These are phyloP conservation scores for Penicillium sp. DNA, from an alignment of 2,329 filamentous ascomycete species.

Conservation along the genomic window DNA sequence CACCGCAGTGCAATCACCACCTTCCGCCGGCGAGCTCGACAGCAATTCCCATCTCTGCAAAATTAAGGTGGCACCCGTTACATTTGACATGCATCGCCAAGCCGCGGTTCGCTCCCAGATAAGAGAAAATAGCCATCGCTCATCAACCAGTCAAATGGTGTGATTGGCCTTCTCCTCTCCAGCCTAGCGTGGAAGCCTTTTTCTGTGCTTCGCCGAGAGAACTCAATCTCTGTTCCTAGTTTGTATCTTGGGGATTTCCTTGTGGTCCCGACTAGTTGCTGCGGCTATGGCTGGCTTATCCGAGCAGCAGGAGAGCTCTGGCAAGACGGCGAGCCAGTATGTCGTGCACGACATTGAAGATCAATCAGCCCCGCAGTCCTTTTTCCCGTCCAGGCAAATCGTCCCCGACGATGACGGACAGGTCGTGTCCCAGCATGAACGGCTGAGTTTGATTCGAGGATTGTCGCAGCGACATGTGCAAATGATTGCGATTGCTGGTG, in stretches of 20 bases:
- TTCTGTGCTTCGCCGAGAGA: neutral
- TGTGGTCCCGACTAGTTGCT: neutral
- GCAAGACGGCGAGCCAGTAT: constrained; percentile 16
- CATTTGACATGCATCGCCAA: too few relatives aligned
- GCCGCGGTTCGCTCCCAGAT: neutral
- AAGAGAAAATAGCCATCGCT: constrained; percentile 7
- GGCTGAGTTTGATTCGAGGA: constrained; percentile 46
- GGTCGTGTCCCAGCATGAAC: constrained; percentile 44
- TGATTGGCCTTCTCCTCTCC: constrained; percentile 11
- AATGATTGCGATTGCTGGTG: constrained; percentile 48
- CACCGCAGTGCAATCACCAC: too few relatives aligned
- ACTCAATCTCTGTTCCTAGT: neutral
- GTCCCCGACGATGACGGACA: constrained; percentile 15
- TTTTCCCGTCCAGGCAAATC: neutral
- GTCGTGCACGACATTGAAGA: constrained; percentile 20
- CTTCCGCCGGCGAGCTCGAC: too few relatives aligned
- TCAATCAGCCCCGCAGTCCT: constrained; percentile 3
- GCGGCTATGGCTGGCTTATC: constrained; percentile 14
- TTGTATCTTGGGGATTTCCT: neutral
- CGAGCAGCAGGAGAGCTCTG: constrained; percentile 6
- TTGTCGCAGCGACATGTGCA: constrained; percentile 46
- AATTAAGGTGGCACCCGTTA: too few relatives aligned
- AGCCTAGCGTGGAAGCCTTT: constrained; percentile 9
- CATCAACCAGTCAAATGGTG: constrained; percentile 23
- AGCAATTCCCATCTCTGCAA: too few relatives aligned